These are phyloP conservation scores for Colletotrichum camelliae DNA, from an alignment of 2,329 filamentous ascomycete species.

Conservation along the genomic window DNA sequence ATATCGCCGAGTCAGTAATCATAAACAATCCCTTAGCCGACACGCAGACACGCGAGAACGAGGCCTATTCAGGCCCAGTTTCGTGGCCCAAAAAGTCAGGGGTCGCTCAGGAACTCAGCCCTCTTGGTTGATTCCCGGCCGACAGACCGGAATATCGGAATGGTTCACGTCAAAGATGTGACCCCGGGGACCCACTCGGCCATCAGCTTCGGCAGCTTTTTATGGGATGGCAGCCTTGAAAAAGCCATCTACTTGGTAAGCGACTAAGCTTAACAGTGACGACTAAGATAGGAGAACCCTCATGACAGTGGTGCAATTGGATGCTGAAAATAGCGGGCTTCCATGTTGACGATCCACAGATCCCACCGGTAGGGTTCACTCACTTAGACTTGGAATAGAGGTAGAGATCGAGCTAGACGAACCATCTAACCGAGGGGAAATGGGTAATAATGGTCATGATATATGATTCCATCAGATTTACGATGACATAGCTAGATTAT, in stretches of 20 bases:
- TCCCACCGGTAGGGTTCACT: background rate
- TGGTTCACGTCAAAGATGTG: background rate
- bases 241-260: slow-evolving; percentile 4
- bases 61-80: background rate
- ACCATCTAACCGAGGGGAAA: background rate
- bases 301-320: background rate
- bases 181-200: background rate
- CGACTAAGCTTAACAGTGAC: background rate
- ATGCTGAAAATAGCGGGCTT: background rate
- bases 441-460: background rate
- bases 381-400: background rate
- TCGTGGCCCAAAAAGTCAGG: background rate
- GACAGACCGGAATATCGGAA: background rate
- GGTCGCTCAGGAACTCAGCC: background rate
- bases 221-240: background rate
- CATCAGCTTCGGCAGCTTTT: background rate
- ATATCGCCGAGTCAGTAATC: slow-evolving; percentile 7
- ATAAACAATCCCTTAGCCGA: background rate
- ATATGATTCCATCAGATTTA: background rate
- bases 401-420: background rate
- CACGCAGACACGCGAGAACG: background rate
- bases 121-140: background rate
- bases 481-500: background rate
- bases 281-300: background rate
- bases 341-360: background rate